These are phyloP conservation scores for Cutaneotrichosporon sp. DNA, from an alignment of 1,284 basidiomycete genomes.

Conservation along the genomic window DNA sequence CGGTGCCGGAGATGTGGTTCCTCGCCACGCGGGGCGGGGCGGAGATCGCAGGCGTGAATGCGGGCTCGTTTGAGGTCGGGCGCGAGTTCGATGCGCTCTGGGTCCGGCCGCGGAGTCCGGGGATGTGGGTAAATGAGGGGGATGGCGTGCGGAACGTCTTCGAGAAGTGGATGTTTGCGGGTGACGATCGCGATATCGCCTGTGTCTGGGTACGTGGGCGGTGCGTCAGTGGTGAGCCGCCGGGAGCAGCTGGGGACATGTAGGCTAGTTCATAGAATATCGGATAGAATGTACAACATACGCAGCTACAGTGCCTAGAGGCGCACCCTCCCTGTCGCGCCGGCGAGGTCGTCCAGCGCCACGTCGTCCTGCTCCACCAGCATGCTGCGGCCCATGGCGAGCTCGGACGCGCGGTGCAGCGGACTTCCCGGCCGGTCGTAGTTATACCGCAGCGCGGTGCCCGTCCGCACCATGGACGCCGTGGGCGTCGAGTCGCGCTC, in stretches of 20 bases:
- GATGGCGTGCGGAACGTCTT: slow-evolving; percentile 28
- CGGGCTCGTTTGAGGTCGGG: slow-evolving; percentile 71
- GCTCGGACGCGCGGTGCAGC: slow-evolving; percentile 11
- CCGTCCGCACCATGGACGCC: not conserved
- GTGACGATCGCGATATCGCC: slow-evolving; percentile 81
- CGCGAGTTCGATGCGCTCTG: slow-evolving; percentile 89
- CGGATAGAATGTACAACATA: slow-evolving; percentile 1
- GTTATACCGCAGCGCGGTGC: not conserved
- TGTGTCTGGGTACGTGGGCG: slow-evolving; percentile 64
- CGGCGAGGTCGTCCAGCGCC: slow-evolving; percentile 4
- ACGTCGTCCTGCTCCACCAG: slow-evolving; percentile 12
- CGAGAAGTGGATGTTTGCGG: slow-evolving; percentile 55
- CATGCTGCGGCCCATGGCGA: slow-evolving; percentile 17
- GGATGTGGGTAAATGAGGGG: slow-evolving; percentile 36
- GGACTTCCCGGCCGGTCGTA: not conserved
- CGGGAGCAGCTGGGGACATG: too few relatives aligned
- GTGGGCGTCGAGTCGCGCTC: slow-evolving; percentile 1
- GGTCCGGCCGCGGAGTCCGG: slow-evolving; percentile 60
- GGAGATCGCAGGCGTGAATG: slow-evolving; percentile 66
- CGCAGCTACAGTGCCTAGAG: too few relatives aligned
- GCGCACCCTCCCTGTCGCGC: not conserved
- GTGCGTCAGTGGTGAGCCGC: not conserved
- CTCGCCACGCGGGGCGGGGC: slow-evolving; percentile 92
- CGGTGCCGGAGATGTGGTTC: slow-evolving; percentile 73
- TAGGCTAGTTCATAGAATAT: not conserved